These are phyloP conservation scores for Serendipita indica DNA, from an alignment of 768 basidiomycete genomes.

Conservation along the genomic window DNA sequence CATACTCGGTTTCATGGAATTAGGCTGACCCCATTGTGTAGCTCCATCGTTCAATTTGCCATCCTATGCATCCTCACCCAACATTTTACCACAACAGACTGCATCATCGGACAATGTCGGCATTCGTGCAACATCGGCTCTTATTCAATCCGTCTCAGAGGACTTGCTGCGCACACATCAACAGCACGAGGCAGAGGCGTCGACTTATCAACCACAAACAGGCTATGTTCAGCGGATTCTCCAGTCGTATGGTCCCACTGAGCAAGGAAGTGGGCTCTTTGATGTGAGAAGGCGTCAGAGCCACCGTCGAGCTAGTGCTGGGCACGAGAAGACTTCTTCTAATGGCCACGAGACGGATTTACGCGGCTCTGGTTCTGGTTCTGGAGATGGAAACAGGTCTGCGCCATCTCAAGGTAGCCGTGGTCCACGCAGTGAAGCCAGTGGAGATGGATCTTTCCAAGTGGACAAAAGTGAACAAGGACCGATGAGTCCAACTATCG, in stretches of 20 bases:
- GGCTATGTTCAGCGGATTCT: constrained; percentile 1
- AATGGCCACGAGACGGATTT: neutral
- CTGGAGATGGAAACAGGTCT: neutral
- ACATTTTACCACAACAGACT: neutral
- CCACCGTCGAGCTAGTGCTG: neutral
- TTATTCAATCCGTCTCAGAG: neutral
- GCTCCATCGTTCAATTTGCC: neutral
- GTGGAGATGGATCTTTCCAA: neutral
- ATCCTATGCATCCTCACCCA: neutral
- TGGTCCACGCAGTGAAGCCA: neutral
- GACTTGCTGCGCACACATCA: neutral
- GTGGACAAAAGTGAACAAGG: neutral
- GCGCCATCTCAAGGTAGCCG: neutral
- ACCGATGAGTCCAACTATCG: neutral
- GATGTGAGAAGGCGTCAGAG: constrained; percentile 1
- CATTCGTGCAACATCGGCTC: neutral
- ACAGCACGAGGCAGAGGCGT: neutral
- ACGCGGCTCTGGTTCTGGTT: neutral
- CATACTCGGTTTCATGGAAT: neutral
- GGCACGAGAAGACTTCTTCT: neutral
- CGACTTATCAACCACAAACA: neutral
- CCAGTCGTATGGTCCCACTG: neutral
- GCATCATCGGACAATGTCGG: neutral
- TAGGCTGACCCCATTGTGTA: neutral
- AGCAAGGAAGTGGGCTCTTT: neutral